These are phyloP conservation scores for Salix purpurea DNA, from an alignment of 345 rosid genomes.

Conservation along the genomic window DNA sequence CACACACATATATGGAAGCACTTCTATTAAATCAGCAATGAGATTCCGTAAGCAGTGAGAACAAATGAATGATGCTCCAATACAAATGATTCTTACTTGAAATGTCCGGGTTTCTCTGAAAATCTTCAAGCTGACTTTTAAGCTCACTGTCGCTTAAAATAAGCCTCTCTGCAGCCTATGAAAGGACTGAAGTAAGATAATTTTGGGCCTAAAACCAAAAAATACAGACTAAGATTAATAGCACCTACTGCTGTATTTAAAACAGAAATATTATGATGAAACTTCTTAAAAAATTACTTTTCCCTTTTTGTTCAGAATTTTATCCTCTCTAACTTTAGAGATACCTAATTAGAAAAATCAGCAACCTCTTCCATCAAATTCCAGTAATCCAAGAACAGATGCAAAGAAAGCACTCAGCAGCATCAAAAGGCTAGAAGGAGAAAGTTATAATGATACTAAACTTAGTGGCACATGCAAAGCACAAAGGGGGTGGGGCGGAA, in stretches of 20 bases:
- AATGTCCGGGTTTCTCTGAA: conserved; percentile 51
- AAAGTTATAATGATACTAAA: not conserved
- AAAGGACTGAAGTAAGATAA: conserved; percentile 9
- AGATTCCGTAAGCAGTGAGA: not conserved
- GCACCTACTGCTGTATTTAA: not conserved
- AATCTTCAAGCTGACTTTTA: conserved; percentile 53
- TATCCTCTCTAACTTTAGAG: not conserved
- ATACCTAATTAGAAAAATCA: too few species aligned
- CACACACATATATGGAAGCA: not conserved
- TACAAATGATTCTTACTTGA: conserved; percentile 49
- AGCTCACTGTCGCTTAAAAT: conserved; percentile 54
- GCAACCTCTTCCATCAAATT: too few species aligned
- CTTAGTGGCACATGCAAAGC: too few species aligned
- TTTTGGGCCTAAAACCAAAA: not conserved
- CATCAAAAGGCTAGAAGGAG: not conserved
- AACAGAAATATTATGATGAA: not conserved
- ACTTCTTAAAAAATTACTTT: not conserved
- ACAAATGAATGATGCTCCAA: not conserved
- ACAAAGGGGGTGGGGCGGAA: too few species aligned
- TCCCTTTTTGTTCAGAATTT: not conserved
- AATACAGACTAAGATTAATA: not conserved
- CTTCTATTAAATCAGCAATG: not conserved
- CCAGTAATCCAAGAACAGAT: not conserved
- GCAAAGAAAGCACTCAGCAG: not conserved
- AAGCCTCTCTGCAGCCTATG: conserved; percentile 90